phyloP scores from a whole-genome alignment of 2,329 filamentous ascomycete species.

The Penicillium verrucosum region DNA sequence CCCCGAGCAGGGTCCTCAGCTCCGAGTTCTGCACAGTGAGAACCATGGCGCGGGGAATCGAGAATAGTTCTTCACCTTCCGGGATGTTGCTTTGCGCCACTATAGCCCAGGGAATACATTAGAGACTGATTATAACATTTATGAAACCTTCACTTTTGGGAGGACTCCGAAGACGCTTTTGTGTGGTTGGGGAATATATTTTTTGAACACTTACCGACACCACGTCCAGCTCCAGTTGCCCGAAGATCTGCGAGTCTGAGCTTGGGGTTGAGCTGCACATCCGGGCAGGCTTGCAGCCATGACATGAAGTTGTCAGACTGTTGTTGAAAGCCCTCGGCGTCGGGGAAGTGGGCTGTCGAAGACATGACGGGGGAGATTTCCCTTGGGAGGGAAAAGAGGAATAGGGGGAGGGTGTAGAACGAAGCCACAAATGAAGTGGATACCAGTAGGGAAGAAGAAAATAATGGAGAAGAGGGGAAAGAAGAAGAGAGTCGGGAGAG shows the following conservation, averaged over 20 bases:
- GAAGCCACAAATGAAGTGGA: constrained; percentile 8
- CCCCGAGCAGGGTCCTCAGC: constrained; percentile 57
- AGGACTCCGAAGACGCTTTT: constrained; percentile 15
- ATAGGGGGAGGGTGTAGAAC: background rate
- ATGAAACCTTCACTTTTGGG: constrained; percentile 11
- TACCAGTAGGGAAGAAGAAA: constrained; percentile 8
- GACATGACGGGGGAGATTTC: constrained; percentile 29
- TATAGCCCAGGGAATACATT: constrained; percentile 37
- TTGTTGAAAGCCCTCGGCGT: constrained; percentile 41
- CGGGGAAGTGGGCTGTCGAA: constrained; percentile 34
- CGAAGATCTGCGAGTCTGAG: constrained; percentile 59
- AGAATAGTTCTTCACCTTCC: constrained; percentile 75
- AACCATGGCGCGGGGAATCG: constrained; percentile 68
- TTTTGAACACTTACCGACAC: constrained; percentile 55
- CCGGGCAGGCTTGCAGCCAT: constrained; percentile 54
- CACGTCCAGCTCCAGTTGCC: constrained; percentile 56
- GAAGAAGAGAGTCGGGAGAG: constrained; percentile 20
- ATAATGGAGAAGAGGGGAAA: constrained; percentile 9
- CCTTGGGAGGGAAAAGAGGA: constrained; percentile 11
- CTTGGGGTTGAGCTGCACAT: constrained; percentile 56
- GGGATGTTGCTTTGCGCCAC: constrained; percentile 69
- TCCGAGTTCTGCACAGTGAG: constrained; percentile 71
- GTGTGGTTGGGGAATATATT: constrained; percentile 13
- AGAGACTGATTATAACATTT: constrained; percentile 18
- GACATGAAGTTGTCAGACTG: constrained; percentile 52